Evolutionary conservation across 441 rosid species (phyloP), one percentile per base, ranked within the genome.

Genomic region (Euphorbia celastroides): DNA sequence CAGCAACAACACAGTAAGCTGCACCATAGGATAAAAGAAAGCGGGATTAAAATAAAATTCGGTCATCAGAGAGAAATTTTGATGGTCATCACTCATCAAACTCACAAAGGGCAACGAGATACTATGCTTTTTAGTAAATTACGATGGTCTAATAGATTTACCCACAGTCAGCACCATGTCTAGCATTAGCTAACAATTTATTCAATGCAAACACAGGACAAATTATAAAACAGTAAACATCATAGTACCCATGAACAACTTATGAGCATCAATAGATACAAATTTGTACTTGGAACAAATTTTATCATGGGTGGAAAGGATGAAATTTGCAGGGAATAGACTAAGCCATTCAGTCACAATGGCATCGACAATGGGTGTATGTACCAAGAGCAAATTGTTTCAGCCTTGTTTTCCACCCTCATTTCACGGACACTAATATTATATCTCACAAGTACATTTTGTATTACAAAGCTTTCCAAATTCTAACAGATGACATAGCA

Each of bases 1-100:
- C 89, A 3, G 99, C 99, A 75, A 92, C 99, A 68, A 94, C 98
- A 66, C 99, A 92, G 70, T 82, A 94, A 14, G 90, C 98, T 94
- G 88, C 88, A 77, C 19, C 64, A 17, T 31, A 75, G 67, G 16
- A 65, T 0, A 72, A 55, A 57, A 57, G n/a, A 6, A 14, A 57
- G 20, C 30, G 66, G 44, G 38, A 64, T 70, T 36, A 73, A 58
- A 5, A 27, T 9, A 27, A 32, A 7, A 20, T 27, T n/a, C n/a
- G n/a, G n/a, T n/a, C n/a, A n/a, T 36, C 14, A 31, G 12, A 22
- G 10, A 16, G 61, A 30, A 28, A 57, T 16, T 38, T 10, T 30
- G 14, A 55, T 16, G 44, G 55, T 31, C 60, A 46, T 52, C 34
- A 72, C 67, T 38, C 44, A 38, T 38, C 44, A 38, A 38, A 38